These are phyloP conservation scores for Euphorbia schlechtendalii DNA, from an alignment of 441 rosid genomes.

Conservation along the genomic window DNA sequence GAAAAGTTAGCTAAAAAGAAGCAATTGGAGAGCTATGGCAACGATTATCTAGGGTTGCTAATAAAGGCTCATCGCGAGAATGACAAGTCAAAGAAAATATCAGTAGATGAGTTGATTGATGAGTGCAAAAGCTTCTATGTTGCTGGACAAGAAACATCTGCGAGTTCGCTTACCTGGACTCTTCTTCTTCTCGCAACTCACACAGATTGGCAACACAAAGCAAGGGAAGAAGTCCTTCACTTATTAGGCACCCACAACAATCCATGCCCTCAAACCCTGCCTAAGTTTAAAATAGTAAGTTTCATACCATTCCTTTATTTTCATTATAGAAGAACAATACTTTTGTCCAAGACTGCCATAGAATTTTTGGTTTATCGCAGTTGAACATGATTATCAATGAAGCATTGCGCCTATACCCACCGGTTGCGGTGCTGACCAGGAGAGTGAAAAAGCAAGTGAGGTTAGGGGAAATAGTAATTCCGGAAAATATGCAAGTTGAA, in stretches of 20 bases:
- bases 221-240: constrained; percentile 28
- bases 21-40: constrained; percentile 19
- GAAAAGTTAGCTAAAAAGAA: constrained; percentile 27
- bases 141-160: constrained; percentile 42
- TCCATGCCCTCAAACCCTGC: too few species aligned
- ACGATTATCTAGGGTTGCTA: constrained; percentile 39
- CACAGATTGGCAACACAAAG: constrained; percentile 39
- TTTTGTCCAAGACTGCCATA: too few species aligned
- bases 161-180: constrained; percentile 28
- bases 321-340: too few species aligned
- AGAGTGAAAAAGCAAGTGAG: constrained; percentile 11
- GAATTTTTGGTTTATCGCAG: neutral
- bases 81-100: constrained; percentile 16
- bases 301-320: neutral
- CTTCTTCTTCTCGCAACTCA: constrained; percentile 28
- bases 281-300: constrained; percentile 28
- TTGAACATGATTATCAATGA: constrained; percentile 18
- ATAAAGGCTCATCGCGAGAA: constrained; percentile 25
- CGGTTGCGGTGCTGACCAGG: constrained; percentile 15
- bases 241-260: constrained; percentile 18
- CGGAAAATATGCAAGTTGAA: constrained; percentile 17
- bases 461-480: constrained; percentile 31
- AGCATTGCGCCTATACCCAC: constrained; percentile 31
- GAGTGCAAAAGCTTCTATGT: constrained; percentile 43
- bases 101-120: constrained; percentile 27